A percentile compares a stretch with the other conserved stretches of the same genome.
phyloP scores from a whole-genome alignment of 2,329 filamentous ascomycete species.

The Samsoniella hepiali region DNA sequence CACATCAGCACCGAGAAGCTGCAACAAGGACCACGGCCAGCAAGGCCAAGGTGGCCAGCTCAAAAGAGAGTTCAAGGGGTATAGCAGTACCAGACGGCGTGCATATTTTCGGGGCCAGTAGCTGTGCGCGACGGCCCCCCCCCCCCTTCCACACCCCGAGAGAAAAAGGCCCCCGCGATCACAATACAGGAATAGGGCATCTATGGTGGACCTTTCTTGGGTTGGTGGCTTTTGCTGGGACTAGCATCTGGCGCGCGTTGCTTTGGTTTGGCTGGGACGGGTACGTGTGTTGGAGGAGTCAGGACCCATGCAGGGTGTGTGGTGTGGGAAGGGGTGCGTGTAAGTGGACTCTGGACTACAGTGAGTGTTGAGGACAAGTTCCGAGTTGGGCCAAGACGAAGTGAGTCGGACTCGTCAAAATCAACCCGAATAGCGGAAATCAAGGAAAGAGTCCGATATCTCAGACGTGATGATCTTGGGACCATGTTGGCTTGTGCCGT shows the following conservation, averaged over 20 bases:
- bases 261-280: not conserved
- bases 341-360: not conserved
- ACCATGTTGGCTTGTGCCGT: not conserved
- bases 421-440: not conserved
- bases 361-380: not conserved
- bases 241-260: not conserved
- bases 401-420: not conserved
- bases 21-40: constrained; percentile 1
- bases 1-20: not conserved
- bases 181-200: not conserved
- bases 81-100: constrained; percentile 2
- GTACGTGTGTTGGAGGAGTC: not conserved
- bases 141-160: not conserved
- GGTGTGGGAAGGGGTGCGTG: not conserved
- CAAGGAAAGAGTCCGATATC: not conserved
- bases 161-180: constrained; percentile 12
- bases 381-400: not conserved
- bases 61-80: constrained; percentile 20
- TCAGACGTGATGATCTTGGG: not conserved
- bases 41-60: constrained; percentile 5
- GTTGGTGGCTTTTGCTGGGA: not conserved
- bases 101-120: constrained; percentile 10
- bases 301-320: not conserved
- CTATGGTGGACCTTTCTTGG: not conserved
- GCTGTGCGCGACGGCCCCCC: not conserved